phyloP scores from a whole-genome alignment of 2,329 filamentous ascomycete species.

The Colletotrichum tropicale region DNA sequence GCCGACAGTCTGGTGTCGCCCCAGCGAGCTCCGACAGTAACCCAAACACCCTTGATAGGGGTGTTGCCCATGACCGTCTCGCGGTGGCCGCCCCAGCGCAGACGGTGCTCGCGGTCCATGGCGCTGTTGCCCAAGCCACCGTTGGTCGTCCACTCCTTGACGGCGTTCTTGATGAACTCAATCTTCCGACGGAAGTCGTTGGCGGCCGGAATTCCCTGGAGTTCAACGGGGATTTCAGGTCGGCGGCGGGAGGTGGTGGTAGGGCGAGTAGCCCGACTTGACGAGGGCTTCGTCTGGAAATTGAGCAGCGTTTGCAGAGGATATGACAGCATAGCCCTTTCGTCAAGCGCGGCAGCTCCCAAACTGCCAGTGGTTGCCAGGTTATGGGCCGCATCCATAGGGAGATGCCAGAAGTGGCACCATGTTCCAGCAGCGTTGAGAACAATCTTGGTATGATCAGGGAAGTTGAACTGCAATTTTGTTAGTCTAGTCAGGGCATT shows the following conservation, averaged over 20 bases:
- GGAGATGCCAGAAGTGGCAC: slow-evolving; percentile 80
- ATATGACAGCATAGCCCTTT: slow-evolving; percentile 73
- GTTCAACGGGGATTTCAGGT: slow-evolving; percentile 63
- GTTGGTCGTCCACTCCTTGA: slow-evolving; percentile 73
- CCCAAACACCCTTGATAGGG: slow-evolving; percentile 70
- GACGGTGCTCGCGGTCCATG: slow-evolving; percentile 57
- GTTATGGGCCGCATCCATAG: slow-evolving; percentile 70
- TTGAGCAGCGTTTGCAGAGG: slow-evolving; percentile 77
- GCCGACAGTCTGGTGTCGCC: slow-evolving; percentile 62
- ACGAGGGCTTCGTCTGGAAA: slow-evolving; percentile 56
- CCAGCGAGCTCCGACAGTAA: slow-evolving; percentile 67
- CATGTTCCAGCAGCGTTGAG: slow-evolving; percentile 75
- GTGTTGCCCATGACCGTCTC: slow-evolving; percentile 57
- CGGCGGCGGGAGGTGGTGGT: slow-evolving; percentile 56
- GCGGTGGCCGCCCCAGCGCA: slow-evolving; percentile 64
- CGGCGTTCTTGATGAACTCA: slow-evolving; percentile 70
- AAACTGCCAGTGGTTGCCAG: slow-evolving; percentile 71
- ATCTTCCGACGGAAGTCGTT: slow-evolving; percentile 79
- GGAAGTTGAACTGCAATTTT: slow-evolving; percentile 76
- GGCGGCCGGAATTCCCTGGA: slow-evolving; percentile 69
- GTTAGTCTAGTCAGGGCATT: slow-evolving; percentile 25
- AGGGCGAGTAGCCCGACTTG: slow-evolving; percentile 43
- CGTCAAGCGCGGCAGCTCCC: slow-evolving; percentile 71
- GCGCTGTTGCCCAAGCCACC: slow-evolving; percentile 72
- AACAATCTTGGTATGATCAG: slow-evolving; percentile 86